Percentiles rank a stretch among this genome's conserved stretches.
Evolutionary conservation across 139 green algal species (phyloP).

Genomic region (Eudorina sp.): DNA sequence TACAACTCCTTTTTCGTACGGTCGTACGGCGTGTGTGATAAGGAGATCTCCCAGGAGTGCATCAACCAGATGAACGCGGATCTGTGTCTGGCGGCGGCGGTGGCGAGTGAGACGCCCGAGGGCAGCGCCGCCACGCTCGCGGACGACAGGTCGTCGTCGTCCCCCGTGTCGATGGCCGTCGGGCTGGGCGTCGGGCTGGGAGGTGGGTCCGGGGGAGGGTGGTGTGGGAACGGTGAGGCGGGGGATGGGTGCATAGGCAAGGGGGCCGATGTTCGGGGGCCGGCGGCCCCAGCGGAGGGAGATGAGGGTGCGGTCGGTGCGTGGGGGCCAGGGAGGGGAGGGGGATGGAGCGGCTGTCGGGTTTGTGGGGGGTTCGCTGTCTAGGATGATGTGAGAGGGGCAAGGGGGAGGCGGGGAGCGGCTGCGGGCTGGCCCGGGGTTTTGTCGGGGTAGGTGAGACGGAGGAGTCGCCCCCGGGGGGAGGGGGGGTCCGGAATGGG

Average conservation of each 20-base stretch:
- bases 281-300: too few species aligned
- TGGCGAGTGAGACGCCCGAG: background rate
- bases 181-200: slow-evolving; percentile 33
- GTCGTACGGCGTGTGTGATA: slow-evolving; percentile 28
- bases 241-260: background rate
- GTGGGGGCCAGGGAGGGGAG: too few species aligned
- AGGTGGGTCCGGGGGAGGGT: background rate
- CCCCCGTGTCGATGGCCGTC: background rate
- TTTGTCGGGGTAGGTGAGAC: too few species aligned
- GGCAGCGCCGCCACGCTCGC: background rate
- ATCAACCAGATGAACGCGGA: background rate
- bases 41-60: background rate
- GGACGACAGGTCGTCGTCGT: background rate
- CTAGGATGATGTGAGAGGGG: too few species aligned
- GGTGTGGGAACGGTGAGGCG: background rate
- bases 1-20: slow-evolving; percentile 36
- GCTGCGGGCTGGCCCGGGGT: too few species aligned
- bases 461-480: too few species aligned
- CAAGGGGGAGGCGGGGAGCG: too few species aligned
- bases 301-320: too few species aligned
- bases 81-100: slow-evolving; percentile 28
- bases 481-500: too few species aligned
- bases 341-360: too few species aligned
- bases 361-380: too few species aligned
- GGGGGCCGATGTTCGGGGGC: too few species aligned